Evolutionary conservation across 495 filamentous ascomycete species (phyloP), one percentile per base, ranked within the genome.

Genomic region (Massariosphaeria phaeospora): DNA sequence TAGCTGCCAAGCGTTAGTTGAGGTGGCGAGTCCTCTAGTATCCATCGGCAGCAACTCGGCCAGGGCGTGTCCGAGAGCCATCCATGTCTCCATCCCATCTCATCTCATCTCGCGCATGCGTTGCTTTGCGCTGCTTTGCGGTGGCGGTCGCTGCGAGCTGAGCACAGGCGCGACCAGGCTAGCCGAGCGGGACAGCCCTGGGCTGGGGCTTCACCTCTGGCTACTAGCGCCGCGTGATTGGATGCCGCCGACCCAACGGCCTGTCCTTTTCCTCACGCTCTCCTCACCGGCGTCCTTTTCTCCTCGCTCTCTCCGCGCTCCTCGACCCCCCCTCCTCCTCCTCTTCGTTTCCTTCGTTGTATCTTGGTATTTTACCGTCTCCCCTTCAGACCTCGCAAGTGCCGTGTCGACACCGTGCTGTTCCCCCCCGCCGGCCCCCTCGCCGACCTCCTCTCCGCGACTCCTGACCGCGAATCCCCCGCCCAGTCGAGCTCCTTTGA

Each of bases 401-500:
- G 47, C 36, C 26, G 35, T 25, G 23, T n/a, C 26, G 4, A 27
- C 50, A 10, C 29, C 40, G 30, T 38, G 40, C 40, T 25, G 3
- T 31, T 27, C 17, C n/a, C 29, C 30, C 27, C 39, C 29, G 26
- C 30, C 40, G 26, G 10, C 31, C 23, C 24, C 38, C 33, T 17
- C 21, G 3, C 36, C 24, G 53, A 31, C 36, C 52, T 23, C 31
- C 27, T 26, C 35, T 7, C 29, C 38, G 50, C 31, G 39, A 21
- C 46, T 26, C 26, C 44, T 46, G 38, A 44, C 60, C 47, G 50
- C 61, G 55, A 51, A 60, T 25, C 26, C 34, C 10, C 46, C 31
- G 39, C 15, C 47, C 17, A 38, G 44, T 59, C 56, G 67, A 71
- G 64, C 80, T 86, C 81, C 83, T 85, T 85, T 85, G 83, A 91